Percentiles rank a stretch among this genome's conserved stretches.
Evolutionary conservation across 495 filamentous ascomycete genomes (phyloP).

Genomic region (Pyrenopolyporus hunteri): DNA sequence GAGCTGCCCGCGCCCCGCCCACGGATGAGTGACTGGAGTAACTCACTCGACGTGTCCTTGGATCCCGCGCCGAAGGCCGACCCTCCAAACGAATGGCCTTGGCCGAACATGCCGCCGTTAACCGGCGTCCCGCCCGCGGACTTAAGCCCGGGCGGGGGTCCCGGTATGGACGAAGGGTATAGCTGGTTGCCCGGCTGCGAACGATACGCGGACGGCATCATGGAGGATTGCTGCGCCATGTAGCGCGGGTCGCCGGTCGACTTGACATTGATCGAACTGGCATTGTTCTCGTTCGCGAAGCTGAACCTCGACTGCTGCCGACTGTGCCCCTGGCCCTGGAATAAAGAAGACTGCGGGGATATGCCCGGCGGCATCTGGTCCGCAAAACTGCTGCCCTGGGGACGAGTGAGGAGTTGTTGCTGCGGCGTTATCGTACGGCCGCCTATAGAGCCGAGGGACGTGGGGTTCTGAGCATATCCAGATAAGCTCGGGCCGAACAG

Average conservation of each 20-base stretch:
- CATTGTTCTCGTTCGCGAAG: slow-evolving; percentile 73
- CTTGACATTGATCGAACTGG: slow-evolving; percentile 74
- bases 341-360: slow-evolving; percentile 57
- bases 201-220: slow-evolving; percentile 78
- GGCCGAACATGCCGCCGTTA: slow-evolving; percentile 71
- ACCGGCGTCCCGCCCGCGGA: slow-evolving; percentile 86
- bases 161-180: slow-evolving; percentile 75
- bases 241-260: slow-evolving; percentile 81
- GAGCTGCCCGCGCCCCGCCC: slow-evolving; percentile 59
- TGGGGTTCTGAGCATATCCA: slow-evolving; percentile 59
- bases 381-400: slow-evolving; percentile 61
- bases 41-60: slow-evolving; percentile 71
- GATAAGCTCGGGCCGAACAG: slow-evolving; percentile 60
- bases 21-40: slow-evolving; percentile 77
- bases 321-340: slow-evolving; percentile 79
- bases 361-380: slow-evolving; percentile 63
- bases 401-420: slow-evolving; percentile 71
- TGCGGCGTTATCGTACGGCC: slow-evolving; percentile 82
- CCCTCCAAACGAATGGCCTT: slow-evolving; percentile 67
- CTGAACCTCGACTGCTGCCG: slow-evolving; percentile 88
- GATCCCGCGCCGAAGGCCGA: slow-evolving; percentile 59
- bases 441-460: slow-evolving; percentile 58
- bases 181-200: slow-evolving; percentile 67
- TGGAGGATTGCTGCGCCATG: slow-evolving; percentile 85
- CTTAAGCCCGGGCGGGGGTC: slow-evolving; percentile 94